Evolutionary conservation across 2,329 filamentous ascomycete species (phyloP).

Genomic region (Trichothecium sympodiale): DNA sequence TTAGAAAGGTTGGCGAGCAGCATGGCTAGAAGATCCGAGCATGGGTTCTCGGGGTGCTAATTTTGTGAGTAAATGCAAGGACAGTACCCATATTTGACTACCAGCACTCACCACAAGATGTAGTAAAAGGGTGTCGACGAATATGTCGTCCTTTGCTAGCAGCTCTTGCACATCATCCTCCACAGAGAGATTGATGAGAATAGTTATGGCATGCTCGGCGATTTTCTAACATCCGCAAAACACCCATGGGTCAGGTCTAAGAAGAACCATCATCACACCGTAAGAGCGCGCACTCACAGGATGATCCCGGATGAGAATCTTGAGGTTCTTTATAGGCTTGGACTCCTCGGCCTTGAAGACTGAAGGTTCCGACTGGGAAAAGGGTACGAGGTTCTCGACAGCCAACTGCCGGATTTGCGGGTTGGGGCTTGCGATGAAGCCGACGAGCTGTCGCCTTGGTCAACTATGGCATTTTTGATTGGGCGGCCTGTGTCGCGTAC

Average conservation of each 20-base stretch:
- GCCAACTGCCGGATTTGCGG: conserved; percentile 82
- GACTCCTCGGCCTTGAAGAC: conserved; percentile 79
- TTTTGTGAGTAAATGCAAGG: neutral
- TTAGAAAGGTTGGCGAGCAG: conserved; percentile 87
- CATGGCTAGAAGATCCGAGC: conserved; percentile 81
- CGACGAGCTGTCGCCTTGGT: conserved; percentile 60
- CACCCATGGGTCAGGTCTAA: conserved; percentile 3
- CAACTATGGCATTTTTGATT: neutral
- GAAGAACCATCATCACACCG: too few relatives aligned
- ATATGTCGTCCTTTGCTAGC: conserved; percentile 68
- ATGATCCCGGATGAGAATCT: conserved; percentile 76
- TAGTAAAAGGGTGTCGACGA: conserved; percentile 61
- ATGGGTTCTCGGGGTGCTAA: conserved; percentile 62
- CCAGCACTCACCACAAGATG: conserved; percentile 57
- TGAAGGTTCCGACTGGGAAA: conserved; percentile 57
- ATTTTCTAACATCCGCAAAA: conserved; percentile 50
- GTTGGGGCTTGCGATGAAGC: conserved; percentile 87
- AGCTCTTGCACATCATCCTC: conserved; percentile 65
- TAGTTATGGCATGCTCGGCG: conserved; percentile 83
- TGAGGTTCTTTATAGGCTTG: conserved; percentile 74
- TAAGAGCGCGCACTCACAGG: too few relatives aligned
- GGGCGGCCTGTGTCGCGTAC: conserved; percentile 26
- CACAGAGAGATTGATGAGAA: conserved; percentile 75
- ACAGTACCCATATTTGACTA: neutral
- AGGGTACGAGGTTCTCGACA: conserved; percentile 77